Percentiles rank a stretch among this genome's conserved stretches.
phyloP scores from a whole-genome alignment of 1,284 basidiomycete genomes.

The Chalciporus piperatoides region DNA sequence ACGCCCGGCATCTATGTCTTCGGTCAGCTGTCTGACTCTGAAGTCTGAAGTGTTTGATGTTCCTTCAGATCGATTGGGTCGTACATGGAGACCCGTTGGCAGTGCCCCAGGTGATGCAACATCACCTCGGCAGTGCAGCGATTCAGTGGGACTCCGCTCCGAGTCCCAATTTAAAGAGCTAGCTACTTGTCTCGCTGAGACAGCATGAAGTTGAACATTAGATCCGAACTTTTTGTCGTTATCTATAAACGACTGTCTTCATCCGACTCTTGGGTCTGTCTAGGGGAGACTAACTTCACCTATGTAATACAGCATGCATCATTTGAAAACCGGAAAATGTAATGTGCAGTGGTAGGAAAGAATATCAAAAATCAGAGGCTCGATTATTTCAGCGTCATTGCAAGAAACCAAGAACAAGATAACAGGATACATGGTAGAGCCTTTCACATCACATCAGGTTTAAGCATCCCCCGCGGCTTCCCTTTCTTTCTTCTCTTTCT shows the following conservation, averaged over 20 bases:
- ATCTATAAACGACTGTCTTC: too few relatives aligned
- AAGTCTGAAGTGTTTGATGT: background rate
- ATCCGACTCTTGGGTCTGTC: too few relatives aligned
- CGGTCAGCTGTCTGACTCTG: background rate
- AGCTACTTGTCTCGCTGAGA: too few relatives aligned
- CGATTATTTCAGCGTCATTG: background rate
- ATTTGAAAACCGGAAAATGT: too few relatives aligned
- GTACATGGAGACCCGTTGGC: background rate
- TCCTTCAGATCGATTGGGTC: background rate
- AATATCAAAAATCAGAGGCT: background rate
- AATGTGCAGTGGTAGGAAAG: too few relatives aligned
- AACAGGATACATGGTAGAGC: background rate
- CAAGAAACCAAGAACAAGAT: background rate
- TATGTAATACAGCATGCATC: too few relatives aligned
- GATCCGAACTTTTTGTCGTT: too few relatives aligned
- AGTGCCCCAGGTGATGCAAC: background rate
- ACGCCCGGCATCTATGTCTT: background rate
- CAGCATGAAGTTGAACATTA: too few relatives aligned
- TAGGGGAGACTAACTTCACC: too few relatives aligned
- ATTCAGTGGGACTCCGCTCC: too few relatives aligned
- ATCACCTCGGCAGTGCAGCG: too few relatives aligned
- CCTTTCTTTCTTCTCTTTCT: constrained; percentile 69
- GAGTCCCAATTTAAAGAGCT: too few relatives aligned
- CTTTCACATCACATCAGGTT: background rate
- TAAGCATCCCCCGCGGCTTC: constrained; percentile 37